phyloP scores from a whole-genome alignment of 139 green algal genomes.

The Gonium pectorale region DNA sequence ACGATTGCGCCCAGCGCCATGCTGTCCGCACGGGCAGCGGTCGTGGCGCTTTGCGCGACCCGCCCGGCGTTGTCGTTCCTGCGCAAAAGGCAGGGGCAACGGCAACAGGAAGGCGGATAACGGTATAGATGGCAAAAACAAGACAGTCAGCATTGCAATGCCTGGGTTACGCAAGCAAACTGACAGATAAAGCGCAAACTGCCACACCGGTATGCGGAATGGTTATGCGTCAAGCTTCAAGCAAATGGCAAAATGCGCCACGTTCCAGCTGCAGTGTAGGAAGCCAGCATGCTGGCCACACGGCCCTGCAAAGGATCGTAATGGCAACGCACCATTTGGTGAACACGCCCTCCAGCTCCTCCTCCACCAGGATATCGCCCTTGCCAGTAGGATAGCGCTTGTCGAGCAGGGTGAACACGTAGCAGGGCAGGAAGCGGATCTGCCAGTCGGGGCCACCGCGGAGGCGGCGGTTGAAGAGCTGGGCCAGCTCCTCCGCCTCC shows the following conservation, averaged over 20 bases:
- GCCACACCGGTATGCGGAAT: too few relatives aligned
- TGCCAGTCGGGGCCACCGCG: background rate
- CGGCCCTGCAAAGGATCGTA: too few relatives aligned
- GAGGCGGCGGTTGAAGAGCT: conserved; percentile 49
- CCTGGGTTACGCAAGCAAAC: too few relatives aligned
- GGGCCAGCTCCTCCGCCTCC: conserved; percentile 50
- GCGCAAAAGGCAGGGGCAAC: too few relatives aligned
- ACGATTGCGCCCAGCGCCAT: background rate
- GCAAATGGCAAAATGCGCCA: too few relatives aligned
- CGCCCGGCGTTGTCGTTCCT: conserved; percentile 52
- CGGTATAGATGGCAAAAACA: too few relatives aligned
- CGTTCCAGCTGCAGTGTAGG: too few relatives aligned
- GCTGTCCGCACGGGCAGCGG: background rate
- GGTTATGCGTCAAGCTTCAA: too few relatives aligned
- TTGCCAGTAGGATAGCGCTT: background rate
- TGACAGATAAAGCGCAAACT: too few relatives aligned
- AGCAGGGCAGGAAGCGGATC: conserved; percentile 54
- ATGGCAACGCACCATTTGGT: conserved; percentile 60
- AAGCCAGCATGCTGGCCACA: too few relatives aligned
- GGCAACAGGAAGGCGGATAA: too few relatives aligned
- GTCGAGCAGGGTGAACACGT: conserved; percentile 46
- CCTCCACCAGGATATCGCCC: conserved; percentile 45
- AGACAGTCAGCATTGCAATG: too few relatives aligned
- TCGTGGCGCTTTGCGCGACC: background rate
- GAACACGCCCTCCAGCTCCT: conserved; percentile 59